Evolutionary conservation across 2,329 filamentous ascomycete species (phyloP), one percentile per base, ranked within the genome.

Genomic region (Teratosphaeriaceae sp.): DNA sequence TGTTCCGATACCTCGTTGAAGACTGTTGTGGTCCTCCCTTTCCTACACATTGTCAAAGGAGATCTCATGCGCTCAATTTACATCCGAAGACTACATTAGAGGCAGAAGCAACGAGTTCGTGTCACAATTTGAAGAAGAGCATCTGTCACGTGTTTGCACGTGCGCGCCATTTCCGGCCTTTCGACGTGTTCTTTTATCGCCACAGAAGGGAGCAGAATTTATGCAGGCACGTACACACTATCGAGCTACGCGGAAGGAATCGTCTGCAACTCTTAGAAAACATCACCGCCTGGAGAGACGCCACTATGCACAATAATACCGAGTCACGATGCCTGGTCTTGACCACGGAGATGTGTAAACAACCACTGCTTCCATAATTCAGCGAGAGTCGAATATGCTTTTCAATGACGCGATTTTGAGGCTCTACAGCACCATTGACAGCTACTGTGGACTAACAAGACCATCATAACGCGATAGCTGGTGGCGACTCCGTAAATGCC

Each of bases 291-390:
- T 30, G 27, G 27, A 30, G 27, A 30, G 27, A 30, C 15, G 27
- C 27, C 27, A 30, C 15, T 30, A 15, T 30, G 27, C 15, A 30
- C 27, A 30, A 30, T 30, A 30, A 15, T 30, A 30, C 27, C 27
- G 27, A 30, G 27, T 30, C 27, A 30, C 27, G 27, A 30, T 30
- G 27, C 27, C 27, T 30, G 27, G 27, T 30, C 27, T 30, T 30
- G 27, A 30, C 27, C 12, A 30, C 27, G 27, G 27, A 30, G 27
- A 30, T 30, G 27, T 30, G 27, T 30, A 30, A 30, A 30, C 15
- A 30, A 30, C 27, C 27, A 15, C 27, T 30, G 27, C 27, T 30
- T 30, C 27, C 27, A 30, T 30, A 30, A 30, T 15, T 30, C 15
- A 30, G 27, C 27, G 27, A 30, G 27, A 30, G 27, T 30, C 12